Conservation (phyloP, 192 early-diverging fungal species). For the Podila horticola region DNA sequence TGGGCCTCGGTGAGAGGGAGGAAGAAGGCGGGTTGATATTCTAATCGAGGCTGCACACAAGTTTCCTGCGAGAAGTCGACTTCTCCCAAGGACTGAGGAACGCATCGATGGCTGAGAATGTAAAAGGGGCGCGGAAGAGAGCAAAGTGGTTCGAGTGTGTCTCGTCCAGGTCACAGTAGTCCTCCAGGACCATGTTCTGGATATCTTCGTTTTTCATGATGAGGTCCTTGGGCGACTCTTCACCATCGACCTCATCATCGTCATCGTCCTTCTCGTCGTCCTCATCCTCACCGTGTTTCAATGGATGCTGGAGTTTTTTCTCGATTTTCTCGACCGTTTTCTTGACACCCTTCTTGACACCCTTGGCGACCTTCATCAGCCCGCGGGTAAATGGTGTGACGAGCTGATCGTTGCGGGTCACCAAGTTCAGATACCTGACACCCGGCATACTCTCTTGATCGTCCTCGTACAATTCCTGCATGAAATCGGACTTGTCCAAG, state of each 20-base stretch:
- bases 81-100: constrained; percentile 9
- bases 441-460: background rate
- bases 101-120: constrained; percentile 6
- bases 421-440: constrained; percentile 15
- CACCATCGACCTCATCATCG: no score
- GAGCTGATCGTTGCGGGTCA: constrained; percentile 8
- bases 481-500: constrained; percentile 15
- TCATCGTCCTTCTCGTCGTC: no score
- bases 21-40: background rate
- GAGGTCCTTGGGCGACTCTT: background rate
- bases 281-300: background rate
- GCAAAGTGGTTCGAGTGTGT: constrained; percentile 5
- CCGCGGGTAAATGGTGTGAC: constrained; percentile 24
- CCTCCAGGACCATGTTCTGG: constrained; percentile 21
- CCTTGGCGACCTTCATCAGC: background rate
- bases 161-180: constrained; percentile 7
- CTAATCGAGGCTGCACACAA: background rate
- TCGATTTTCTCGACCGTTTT: background rate
- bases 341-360: background rate
- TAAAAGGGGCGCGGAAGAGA: constrained; percentile 18
- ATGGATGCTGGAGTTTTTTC: background rate
- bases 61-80: background rate
- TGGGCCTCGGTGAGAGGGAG: background rate
- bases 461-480: constrained; percentile 1
- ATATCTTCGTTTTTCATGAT: background rate